phyloP scores from a whole-genome alignment of 2,329 filamentous ascomycete genomes.

The Ophioceras dolichostomum region DNA sequence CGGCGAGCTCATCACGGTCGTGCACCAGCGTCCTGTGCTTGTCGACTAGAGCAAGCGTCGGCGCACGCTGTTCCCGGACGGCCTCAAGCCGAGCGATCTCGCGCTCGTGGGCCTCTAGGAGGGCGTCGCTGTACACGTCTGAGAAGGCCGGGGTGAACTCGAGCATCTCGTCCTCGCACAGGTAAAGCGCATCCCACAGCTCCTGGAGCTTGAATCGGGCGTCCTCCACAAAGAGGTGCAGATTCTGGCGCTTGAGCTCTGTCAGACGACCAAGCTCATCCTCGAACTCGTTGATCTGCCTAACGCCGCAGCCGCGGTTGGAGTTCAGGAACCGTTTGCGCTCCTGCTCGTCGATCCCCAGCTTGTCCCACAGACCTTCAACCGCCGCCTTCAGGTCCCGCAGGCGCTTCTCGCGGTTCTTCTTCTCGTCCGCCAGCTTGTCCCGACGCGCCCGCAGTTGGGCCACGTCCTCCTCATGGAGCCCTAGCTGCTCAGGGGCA shows the following conservation, averaged over 20 bases:
- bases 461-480: constrained; percentile 76
- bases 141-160: constrained; percentile 96
- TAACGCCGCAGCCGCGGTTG: constrained; percentile 82
- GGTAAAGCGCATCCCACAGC: constrained; percentile 88
- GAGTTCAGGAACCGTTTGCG: constrained; percentile 73
- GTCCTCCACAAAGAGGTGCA: constrained; percentile 94
- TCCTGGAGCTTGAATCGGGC: constrained; percentile 82
- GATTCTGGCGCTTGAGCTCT: constrained; percentile 87
- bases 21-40: constrained; percentile 70
- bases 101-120: constrained; percentile 87
- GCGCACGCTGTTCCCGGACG: constrained; percentile 76
- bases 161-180: constrained; percentile 96
- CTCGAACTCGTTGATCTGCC: constrained; percentile 92
- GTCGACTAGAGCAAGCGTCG: constrained; percentile 71
- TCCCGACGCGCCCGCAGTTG: constrained; percentile 65
- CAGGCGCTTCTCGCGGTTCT: constrained; percentile 61
- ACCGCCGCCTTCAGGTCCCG: constrained; percentile 66
- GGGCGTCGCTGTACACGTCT: constrained; percentile 90
- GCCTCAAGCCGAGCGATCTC: constrained; percentile 75
- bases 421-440: constrained; percentile 80
- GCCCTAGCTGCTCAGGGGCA: constrained; percentile 81
- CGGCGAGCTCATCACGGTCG: constrained; percentile 77
- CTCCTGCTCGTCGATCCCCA: constrained; percentile 72
- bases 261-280: constrained; percentile 78
- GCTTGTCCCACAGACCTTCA: constrained; percentile 79